Conservation (phyloP, 768 basidiomycete genomes). For the Kwoniella bestiolae region DNA sequence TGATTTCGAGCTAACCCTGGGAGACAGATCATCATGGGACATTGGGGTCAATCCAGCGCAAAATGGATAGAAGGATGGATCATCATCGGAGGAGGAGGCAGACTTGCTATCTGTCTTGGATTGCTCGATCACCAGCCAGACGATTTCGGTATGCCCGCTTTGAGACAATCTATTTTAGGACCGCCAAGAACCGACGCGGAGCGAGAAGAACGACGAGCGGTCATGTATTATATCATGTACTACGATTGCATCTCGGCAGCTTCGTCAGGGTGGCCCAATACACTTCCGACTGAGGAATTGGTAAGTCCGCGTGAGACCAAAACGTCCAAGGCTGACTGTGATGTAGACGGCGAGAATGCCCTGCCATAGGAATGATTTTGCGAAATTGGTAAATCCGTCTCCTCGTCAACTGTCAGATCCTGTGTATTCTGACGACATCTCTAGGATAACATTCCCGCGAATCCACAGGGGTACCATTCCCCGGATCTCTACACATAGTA, state of each 20-base stretch:
- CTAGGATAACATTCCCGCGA: constrained; percentile 19
- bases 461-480: constrained; percentile 33
- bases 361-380: constrained; percentile 20
- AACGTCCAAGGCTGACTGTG: too few relatives aligned
- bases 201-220: constrained; percentile 39
- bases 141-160: constrained; percentile 17
- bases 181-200: constrained; percentile 41
- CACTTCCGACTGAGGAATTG: constrained; percentile 41
- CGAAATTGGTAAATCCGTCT: constrained; percentile 27
- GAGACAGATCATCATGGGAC: constrained; percentile 25
- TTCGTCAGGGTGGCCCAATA: constrained; percentile 39
- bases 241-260: constrained; percentile 35
- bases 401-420: neutral
- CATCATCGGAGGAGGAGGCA: constrained; percentile 22
- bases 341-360: constrained; percentile 30
- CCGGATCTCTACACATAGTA: constrained; percentile 37
- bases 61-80: constrained; percentile 52
- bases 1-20: too few relatives aligned
- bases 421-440: neutral
- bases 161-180: constrained; percentile 22
- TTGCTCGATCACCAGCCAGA: constrained; percentile 23
- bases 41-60: constrained; percentile 23
- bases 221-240: constrained; percentile 33
- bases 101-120: constrained; percentile 40
- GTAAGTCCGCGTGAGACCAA: constrained; percentile 23